These are phyloP conservation scores for Coniophora puteana DNA, from an alignment of 1,284 basidiomycete genomes.

Conservation along the genomic window DNA sequence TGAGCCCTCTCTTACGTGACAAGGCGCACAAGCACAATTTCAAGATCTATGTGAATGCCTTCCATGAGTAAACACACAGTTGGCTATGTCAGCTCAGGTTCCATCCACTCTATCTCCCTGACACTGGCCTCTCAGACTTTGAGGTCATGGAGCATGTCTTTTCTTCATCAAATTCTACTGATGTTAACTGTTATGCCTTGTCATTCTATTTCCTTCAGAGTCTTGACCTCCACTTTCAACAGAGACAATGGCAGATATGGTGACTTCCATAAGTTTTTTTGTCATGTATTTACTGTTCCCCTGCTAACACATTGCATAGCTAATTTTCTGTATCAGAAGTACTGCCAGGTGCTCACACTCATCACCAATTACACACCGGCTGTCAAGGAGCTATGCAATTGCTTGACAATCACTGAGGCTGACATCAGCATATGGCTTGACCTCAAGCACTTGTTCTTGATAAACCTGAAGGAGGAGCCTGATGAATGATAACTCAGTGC, in stretches of 20 bases:
- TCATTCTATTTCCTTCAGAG: slow-evolving; percentile 19
- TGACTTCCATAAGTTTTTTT: slow-evolving; percentile 19
- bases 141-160: slow-evolving; percentile 25
- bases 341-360: slow-evolving; percentile 12
- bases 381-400: neutral
- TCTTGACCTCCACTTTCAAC: slow-evolving; percentile 21
- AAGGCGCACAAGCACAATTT: slow-evolving; percentile 1
- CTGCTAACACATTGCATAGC: slow-evolving; percentile 9
- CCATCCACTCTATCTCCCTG: slow-evolving; percentile 19
- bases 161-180: slow-evolving; percentile 20
- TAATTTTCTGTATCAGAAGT: slow-evolving; percentile 17
- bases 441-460: neutral
- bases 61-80: slow-evolving; percentile 29
- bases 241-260: slow-evolving; percentile 24
- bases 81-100: slow-evolving; percentile 19
- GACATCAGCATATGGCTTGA: neutral
- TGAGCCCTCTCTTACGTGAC: slow-evolving; percentile 15
- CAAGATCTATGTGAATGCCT: slow-evolving; percentile 16
- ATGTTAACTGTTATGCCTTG: slow-evolving; percentile 18
- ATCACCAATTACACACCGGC: slow-evolving; percentile 2
- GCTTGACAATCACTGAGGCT: too few relatives aligned
- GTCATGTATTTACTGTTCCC: neutral
- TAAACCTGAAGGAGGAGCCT: neutral
- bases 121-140: slow-evolving; percentile 25
- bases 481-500: neutral